Evolutionary conservation across 2,329 filamentous ascomycete species (phyloP).

Genomic region (Emericellopsis atlantica): DNA sequence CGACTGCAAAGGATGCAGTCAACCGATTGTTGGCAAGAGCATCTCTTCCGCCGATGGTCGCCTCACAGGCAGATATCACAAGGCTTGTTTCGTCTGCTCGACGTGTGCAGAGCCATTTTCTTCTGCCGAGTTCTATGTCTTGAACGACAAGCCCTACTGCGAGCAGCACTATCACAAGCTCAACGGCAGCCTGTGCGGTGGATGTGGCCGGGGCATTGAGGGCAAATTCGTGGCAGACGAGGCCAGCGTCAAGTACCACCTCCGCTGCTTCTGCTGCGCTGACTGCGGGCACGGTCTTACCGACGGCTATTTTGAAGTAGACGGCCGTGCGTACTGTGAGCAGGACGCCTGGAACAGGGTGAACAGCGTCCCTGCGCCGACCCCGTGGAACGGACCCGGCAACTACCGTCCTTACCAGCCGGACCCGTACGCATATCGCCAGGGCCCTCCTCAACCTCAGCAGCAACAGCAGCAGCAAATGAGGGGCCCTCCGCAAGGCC

Average conservation of each 20-base stretch:
- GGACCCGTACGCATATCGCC: not conserved
- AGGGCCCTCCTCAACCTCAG: not conserved
- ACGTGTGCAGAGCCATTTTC: constrained; percentile 72
- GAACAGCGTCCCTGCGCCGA: constrained; percentile 13
- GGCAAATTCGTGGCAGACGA: constrained; percentile 87
- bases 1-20: constrained; percentile 70
- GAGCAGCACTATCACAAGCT: constrained; percentile 84
- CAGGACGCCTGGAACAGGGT: constrained; percentile 59
- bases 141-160: constrained; percentile 79
- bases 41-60: constrained; percentile 88
- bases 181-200: constrained; percentile 74
- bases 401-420: not conserved
- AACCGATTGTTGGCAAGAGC: constrained; percentile 76
- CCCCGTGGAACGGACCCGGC: not conserved
- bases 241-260: constrained; percentile 66
- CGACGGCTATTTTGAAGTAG: constrained; percentile 86
- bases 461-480: not conserved
- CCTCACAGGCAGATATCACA: constrained; percentile 87
- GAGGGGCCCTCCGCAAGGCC: not conserved
- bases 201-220: constrained; percentile 78
- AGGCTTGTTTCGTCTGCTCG: constrained; percentile 83
- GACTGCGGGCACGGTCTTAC: constrained; percentile 63
- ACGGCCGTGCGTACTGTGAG: constrained; percentile 72
- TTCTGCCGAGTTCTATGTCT: constrained; percentile 86
- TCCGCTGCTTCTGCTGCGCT: constrained; percentile 72